These are phyloP conservation scores for Aspergillus aculeatinus DNA, from an alignment of 2,329 filamentous ascomycete species.

Conservation along the genomic window DNA sequence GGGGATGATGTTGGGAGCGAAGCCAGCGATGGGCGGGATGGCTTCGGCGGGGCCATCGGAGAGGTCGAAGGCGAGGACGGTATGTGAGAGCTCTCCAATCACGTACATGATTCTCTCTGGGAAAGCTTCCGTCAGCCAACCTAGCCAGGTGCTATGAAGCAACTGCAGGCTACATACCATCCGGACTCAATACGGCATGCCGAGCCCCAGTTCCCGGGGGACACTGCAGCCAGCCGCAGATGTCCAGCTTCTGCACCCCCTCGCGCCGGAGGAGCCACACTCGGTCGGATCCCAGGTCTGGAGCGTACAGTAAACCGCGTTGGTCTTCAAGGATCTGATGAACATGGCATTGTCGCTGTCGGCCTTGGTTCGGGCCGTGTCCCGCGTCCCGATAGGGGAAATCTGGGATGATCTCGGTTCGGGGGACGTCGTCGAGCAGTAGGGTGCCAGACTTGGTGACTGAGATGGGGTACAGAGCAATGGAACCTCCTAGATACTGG, in stretches of 20 bases:
- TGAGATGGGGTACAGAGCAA: conserved; percentile 2
- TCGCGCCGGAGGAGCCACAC: conserved; percentile 1
- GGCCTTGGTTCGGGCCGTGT: not conserved
- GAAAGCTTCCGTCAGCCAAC: not conserved
- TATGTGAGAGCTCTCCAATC: conserved; percentile 2
- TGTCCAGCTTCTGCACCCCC: not conserved
- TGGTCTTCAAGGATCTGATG: conserved; percentile 2
- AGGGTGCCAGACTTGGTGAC: not conserved
- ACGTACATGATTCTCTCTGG: conserved; percentile 1
- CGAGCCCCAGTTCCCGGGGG: conserved; percentile 1
- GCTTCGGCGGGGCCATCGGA: not conserved
- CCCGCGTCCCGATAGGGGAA: not conserved
- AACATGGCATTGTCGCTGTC: conserved; percentile 3
- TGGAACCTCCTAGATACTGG: not conserved
- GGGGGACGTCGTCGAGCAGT: not conserved
- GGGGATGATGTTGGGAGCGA: not conserved
- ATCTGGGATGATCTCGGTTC: not conserved
- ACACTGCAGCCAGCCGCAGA: conserved; percentile 4
- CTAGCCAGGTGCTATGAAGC: not conserved
- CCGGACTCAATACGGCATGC: conserved; percentile 2
- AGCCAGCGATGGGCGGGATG: conserved; percentile 1
- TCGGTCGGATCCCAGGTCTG: conserved; percentile 1
- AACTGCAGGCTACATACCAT: not conserved
- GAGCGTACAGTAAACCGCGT: not conserved
- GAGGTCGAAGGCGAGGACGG: conserved; percentile 1